A percentile compares a stretch with the other conserved stretches of the same genome.
Conservation (phyloP, 768 basidiomycete genomes). For the Mrakia blollopis region DNA sequence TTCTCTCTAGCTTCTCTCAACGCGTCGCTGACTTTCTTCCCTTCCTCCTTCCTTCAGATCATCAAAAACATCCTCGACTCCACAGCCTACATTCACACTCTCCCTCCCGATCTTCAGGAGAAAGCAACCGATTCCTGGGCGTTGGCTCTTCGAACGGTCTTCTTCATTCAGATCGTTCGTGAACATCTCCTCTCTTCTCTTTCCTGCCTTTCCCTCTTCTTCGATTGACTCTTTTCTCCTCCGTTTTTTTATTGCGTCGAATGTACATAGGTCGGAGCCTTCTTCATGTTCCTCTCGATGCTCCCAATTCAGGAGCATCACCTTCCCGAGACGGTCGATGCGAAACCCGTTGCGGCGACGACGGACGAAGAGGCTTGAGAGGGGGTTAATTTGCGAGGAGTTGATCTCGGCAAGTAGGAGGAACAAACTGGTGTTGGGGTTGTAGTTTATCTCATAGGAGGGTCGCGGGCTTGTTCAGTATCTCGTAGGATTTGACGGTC, state of each 20-base stretch:
- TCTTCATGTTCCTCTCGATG: slow-evolving; percentile 15
- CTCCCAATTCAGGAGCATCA: slow-evolving; percentile 29
- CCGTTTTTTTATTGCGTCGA: not conserved
- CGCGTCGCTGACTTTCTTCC: not conserved
- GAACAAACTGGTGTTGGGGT: not conserved
- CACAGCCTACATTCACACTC: slow-evolving; percentile 39
- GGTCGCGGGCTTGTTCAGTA: no score
- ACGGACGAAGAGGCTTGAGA: not conserved
- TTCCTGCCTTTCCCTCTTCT: not conserved
- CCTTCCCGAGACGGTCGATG: slow-evolving; percentile 20
- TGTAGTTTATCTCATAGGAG: not conserved
- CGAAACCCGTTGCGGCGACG: not conserved
- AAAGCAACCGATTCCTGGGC: slow-evolving; percentile 37
- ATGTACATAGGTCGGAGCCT: slow-evolving; percentile 5
- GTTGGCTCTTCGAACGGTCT: slow-evolving; percentile 39
- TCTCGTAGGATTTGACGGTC: no score
- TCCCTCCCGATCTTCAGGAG: slow-evolving; percentile 33
- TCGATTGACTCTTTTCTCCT: not conserved
- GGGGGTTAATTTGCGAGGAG: not conserved
- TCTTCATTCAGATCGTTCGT: slow-evolving; percentile 37
- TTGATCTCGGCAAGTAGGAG: not conserved
- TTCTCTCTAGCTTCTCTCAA: not conserved
- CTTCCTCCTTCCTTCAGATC: slow-evolving; percentile 34
- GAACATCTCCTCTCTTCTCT: not conserved
- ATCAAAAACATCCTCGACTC: slow-evolving; percentile 42